Evolutionary conservation across 2,329 filamentous ascomycete species (phyloP), one percentile per base, ranked within the genome.

Genomic region (Proliferodiscus dingleyae): DNA sequence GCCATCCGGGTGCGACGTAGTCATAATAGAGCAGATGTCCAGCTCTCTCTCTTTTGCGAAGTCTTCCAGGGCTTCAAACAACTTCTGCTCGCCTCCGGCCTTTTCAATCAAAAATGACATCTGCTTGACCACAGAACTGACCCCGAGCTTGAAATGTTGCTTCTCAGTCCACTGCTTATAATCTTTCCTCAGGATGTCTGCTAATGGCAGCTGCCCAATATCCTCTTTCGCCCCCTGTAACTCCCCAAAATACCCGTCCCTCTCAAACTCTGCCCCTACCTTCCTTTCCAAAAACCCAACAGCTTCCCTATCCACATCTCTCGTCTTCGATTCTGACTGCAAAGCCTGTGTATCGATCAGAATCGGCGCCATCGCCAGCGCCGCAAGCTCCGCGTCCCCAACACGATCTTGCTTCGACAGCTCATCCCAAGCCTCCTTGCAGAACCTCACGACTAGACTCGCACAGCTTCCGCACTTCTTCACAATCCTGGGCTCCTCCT

Each of bases 91-190:
- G 5, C 69, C 62, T 2, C 70, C 66, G 2, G 67, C 71, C 2
- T 77, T 77, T 54, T 79, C 78, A 9, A 78, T 61, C 30, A 90
- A 64, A 51, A 81, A 86, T 4, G 67, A 65, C 5, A 90, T 65
- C n/a, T 74, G 67, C 54, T 80, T 80, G 3, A 85, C 78, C 2
- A 83, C 71, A 33, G 78, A 78, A 56, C 79, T 78, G 44, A 87
- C 79, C n/a, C 87, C 87, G 4, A 91, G 71, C 15, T 67, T 71
- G 29, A 80, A 61, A 0, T 60, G 62, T 3, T 65, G 68, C 9
- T 68, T 68, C 45, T 80, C 78, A 9, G 67, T 68, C 87, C 87
- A 93, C 60, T 86, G 75, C 68, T 94, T 94, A 67, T 90, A 94
- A 66, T 94, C 87, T 64, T 91, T 91, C 52, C 85, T 74, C 42